Base-by-base conservation (phyloP, 139 green algal genomes). In the Limnomonas spitsbergensis region DNA sequence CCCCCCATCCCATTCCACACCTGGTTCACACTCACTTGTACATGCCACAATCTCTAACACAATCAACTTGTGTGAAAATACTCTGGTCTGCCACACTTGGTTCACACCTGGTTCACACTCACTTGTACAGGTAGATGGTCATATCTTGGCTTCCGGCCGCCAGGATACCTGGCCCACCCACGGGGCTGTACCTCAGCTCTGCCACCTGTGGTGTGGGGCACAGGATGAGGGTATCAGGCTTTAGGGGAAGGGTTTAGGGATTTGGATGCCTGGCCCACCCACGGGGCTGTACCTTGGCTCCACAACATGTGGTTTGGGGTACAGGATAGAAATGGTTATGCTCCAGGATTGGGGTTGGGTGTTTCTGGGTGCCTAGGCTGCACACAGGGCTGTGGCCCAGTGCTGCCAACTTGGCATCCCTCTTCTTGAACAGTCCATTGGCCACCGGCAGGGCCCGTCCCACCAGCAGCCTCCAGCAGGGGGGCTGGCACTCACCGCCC, bases 181-280 rank as follows among this genome's bases (percentile, higher is more conserved):
- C 20, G 3, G 87, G 87, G 27, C 42, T 83, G 82, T 88, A 91
- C 81, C 87, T 86, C n/a, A 91, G 66, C 75, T 88, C 87, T 69
- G 73, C 47, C 26, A 81, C 47, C 68, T 81, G 66, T 38, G 38
- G 4, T 6, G 26, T 20, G 4, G 56, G 7, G 14, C 32, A 32
- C 7, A 29, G 9, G 20, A 27, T 69, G 4, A 37, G 56, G 26
- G 26, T 4, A 20, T 29, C 29, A 69, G 7, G 56, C 26, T 69
- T 69, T 69, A 56, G 47, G 47, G 9, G n/a, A n/a, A n/a, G n/a
- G n/a, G n/a, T n/a, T n/a, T n/a, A n/a, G n/a, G n/a, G n/a, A n/a
- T n/a, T n/a, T n/a, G 78, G 29, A 89, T 80, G 38, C 66, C 78
- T 26, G 81, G 79, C 20, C 82, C 83, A 1, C 79, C 76, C 3